phyloP scores from a whole-genome alignment of 495 filamentous ascomycete genomes.

The Annulohypoxylon bovei region DNA sequence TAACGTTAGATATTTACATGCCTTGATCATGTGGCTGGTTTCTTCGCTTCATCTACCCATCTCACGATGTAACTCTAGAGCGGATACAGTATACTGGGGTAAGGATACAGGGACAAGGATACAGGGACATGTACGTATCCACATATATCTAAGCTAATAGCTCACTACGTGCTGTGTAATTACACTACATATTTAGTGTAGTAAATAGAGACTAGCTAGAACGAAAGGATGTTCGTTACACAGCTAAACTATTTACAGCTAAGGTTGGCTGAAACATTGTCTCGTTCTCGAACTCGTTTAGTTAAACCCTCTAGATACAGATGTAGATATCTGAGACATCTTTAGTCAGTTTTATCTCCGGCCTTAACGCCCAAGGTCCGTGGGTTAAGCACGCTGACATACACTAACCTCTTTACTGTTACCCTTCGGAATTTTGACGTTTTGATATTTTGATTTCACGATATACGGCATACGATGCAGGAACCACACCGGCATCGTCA shows the following conservation, averaged over 20 bases:
- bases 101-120: slow-evolving; percentile 6
- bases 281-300: slow-evolving; percentile 15
- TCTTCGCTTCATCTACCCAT: slow-evolving; percentile 27
- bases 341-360: slow-evolving; percentile 4
- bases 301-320: not conserved
- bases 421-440: not conserved
- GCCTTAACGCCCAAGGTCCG: slow-evolving; percentile 4
- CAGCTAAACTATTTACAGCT: not conserved
- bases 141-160: not conserved
- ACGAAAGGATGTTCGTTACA: not conserved
- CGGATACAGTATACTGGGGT: slow-evolving; percentile 33
- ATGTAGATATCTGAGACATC: slow-evolving; percentile 32
- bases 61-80: slow-evolving; percentile 37
- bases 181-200: not conserved
- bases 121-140: slow-evolving; percentile 6
- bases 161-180: not conserved
- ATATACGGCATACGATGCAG: not conserved
- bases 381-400: slow-evolving; percentile 12
- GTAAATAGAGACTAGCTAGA: not conserved
- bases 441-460: not conserved
- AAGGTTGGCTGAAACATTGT: slow-evolving; percentile 26
- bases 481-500: slow-evolving; percentile 1
- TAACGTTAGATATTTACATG: slow-evolving; percentile 31
- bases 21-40: slow-evolving; percentile 32
- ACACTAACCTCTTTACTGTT: not conserved